Evolutionary conservation across 2,329 filamentous ascomycete genomes (phyloP).

Genomic region (Thermoascus crustaceus): DNA sequence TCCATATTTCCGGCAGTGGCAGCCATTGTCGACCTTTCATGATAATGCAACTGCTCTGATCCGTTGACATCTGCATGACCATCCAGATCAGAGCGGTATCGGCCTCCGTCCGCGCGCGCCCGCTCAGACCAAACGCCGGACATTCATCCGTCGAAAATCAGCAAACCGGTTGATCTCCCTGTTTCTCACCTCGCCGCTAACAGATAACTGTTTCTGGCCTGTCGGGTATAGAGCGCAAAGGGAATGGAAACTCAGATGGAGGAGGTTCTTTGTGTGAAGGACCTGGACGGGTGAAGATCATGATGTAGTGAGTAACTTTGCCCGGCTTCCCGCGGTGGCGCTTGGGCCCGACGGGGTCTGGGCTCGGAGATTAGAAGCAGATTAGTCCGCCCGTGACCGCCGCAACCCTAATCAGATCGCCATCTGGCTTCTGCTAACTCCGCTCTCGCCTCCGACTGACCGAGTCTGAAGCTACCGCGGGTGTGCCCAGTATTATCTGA

Average conservation of each 20-base stretch:
- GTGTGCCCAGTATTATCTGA: neutral
- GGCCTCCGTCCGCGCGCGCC: conserved; percentile 15
- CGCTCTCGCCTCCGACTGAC: too few relatives aligned
- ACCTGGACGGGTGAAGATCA: conserved; percentile 3
- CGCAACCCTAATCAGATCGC: conserved; percentile 3
- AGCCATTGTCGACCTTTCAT: conserved; percentile 28
- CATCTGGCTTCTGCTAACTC: too few relatives aligned
- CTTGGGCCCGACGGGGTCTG: conserved; percentile 11
- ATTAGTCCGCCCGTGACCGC: neutral
- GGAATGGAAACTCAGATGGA: neutral
- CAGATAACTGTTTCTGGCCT: neutral
- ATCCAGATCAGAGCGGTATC: conserved; percentile 16
- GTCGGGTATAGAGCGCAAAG: neutral
- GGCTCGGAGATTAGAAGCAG: conserved; percentile 11
- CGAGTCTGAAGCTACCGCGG: too few relatives aligned
- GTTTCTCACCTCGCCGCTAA: neutral
- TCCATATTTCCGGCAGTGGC: conserved; percentile 18
- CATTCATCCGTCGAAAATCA: conserved; percentile 16
- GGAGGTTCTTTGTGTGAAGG: neutral
- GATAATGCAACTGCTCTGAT: conserved; percentile 19
- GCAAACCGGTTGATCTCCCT: neutral
- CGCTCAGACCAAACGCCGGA: conserved; percentile 15
- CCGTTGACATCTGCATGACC: conserved; percentile 5
- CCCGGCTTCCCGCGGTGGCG: conserved; percentile 17
- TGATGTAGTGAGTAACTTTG: conserved; percentile 15